These are phyloP conservation scores for Ettlia oleoabundans DNA, from an alignment of 139 green algal species.

Conservation along the genomic window DNA sequence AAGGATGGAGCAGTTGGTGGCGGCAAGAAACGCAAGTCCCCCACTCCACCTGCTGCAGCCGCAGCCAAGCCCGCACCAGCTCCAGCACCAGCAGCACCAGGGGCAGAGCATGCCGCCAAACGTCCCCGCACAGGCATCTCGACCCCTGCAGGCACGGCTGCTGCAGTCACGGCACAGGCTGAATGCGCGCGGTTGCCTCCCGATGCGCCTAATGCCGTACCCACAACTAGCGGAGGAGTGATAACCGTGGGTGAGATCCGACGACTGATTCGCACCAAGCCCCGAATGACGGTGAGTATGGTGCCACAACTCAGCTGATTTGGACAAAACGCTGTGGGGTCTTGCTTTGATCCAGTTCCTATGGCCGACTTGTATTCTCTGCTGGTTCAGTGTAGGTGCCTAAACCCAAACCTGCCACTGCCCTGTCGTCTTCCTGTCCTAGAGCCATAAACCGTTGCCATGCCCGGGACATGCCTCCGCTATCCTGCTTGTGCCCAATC, in stretches of 20 bases:
- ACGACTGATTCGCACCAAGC: slow-evolving; percentile 49
- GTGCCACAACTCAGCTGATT: no score
- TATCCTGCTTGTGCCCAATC: no score
- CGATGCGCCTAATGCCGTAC: background rate
- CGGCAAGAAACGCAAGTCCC: slow-evolving; percentile 40
- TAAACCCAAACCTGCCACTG: no score
- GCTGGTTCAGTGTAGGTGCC: no score
- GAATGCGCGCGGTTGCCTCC: background rate
- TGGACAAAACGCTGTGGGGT: no score
- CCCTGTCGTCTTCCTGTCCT: no score
- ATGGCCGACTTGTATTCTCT: no score
- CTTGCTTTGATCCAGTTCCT: no score
- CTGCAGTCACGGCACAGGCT: background rate
- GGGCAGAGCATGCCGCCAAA: background rate
- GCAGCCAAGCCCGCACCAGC: background rate
- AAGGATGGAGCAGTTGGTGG: background rate
- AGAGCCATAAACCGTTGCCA: no score
- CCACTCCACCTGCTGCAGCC: background rate
- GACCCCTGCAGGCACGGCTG: background rate
- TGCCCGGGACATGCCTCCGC: no score
- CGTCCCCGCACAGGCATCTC: background rate
- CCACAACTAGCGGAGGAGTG: slow-evolving; percentile 6
- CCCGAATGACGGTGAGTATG: slow-evolving; percentile 16
- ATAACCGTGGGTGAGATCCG: slow-evolving; percentile 66
- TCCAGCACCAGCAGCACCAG: background rate